Evolutionary conservation across 2,329 filamentous ascomycete species (phyloP).

Genomic region (Arthrobotrys conoides): DNA sequence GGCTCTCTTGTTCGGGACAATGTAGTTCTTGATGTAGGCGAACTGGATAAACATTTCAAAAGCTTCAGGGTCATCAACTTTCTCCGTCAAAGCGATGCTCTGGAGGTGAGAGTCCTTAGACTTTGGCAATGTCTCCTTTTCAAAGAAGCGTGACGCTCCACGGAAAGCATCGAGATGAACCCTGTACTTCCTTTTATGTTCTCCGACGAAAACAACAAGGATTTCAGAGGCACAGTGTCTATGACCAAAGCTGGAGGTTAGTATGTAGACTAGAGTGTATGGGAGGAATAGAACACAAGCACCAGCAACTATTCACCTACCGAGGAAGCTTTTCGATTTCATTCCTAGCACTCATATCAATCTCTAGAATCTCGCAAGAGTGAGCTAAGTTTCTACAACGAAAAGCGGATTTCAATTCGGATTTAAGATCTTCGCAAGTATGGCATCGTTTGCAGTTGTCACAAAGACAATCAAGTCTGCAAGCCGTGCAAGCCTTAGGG

Average conservation of each 20-base stretch:
- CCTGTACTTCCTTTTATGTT: background rate
- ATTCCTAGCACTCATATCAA: background rate
- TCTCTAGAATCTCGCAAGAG: background rate
- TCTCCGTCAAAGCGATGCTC: background rate
- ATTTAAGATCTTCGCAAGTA: background rate
- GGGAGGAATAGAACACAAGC: too few relatives aligned
- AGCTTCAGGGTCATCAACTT: constrained; percentile 27
- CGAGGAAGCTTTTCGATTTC: background rate
- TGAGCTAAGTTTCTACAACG: background rate
- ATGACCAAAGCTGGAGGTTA: background rate
- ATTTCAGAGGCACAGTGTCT: background rate
- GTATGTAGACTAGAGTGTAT: too few relatives aligned
- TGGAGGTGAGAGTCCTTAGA: background rate
- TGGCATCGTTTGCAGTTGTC: background rate
- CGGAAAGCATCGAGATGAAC: constrained; percentile 1
- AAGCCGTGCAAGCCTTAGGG: background rate
- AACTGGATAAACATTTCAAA: constrained; percentile 33
- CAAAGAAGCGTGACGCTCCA: background rate
- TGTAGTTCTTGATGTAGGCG: constrained; percentile 30
- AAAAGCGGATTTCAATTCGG: background rate
- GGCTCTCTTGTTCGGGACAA: background rate
- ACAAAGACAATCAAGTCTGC: background rate
- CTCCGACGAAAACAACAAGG: background rate
- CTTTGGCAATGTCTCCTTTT: background rate
- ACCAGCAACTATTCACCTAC: background rate